These are phyloP conservation scores for Pseudohalonectria lignicola DNA, from an alignment of 2,329 filamentous ascomycete genomes.

Conservation along the genomic window DNA sequence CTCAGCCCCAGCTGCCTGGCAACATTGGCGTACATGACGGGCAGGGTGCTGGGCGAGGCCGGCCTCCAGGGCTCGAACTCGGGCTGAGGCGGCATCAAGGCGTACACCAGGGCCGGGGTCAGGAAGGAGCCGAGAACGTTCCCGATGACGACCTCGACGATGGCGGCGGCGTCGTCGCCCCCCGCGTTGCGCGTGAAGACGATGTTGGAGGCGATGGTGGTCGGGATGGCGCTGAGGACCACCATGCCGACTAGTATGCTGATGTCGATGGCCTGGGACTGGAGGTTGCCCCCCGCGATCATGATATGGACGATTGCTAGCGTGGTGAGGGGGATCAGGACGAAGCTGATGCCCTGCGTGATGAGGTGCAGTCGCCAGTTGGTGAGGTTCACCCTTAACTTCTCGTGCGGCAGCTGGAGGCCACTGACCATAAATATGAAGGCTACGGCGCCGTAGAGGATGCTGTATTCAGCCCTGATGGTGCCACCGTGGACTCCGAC, in stretches of 20 bases:
- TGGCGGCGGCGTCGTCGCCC: constrained; percentile 53
- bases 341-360: constrained; percentile 56
- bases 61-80: constrained; percentile 46
- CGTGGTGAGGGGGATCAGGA: constrained; percentile 53
- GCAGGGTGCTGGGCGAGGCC: constrained; percentile 38
- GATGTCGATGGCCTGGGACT: constrained; percentile 47
- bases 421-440: constrained; percentile 64
- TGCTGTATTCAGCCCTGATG: constrained; percentile 43
- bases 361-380: constrained; percentile 60
- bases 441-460: constrained; percentile 58
- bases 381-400: constrained; percentile 48
- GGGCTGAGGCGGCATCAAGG: constrained; percentile 39
- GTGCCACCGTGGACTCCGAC: constrained; percentile 35
- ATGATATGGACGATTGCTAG: constrained; percentile 36
- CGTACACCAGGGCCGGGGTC: constrained; percentile 51
- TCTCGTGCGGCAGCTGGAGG: constrained; percentile 52
- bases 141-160: constrained; percentile 60
- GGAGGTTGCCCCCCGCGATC: constrained; percentile 31
- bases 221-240: constrained; percentile 56
- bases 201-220: constrained; percentile 62
- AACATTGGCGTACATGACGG: constrained; percentile 52
- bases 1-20: constrained; percentile 59
- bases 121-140: constrained; percentile 61
- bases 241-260: constrained; percentile 58
- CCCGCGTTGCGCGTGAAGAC: constrained; percentile 62